Percentiles rank a stretch among this genome's conserved stretches.
These are phyloP conservation scores for Cucurbita maxima DNA, from an alignment of 306 rosid species.

Conservation along the genomic window DNA sequence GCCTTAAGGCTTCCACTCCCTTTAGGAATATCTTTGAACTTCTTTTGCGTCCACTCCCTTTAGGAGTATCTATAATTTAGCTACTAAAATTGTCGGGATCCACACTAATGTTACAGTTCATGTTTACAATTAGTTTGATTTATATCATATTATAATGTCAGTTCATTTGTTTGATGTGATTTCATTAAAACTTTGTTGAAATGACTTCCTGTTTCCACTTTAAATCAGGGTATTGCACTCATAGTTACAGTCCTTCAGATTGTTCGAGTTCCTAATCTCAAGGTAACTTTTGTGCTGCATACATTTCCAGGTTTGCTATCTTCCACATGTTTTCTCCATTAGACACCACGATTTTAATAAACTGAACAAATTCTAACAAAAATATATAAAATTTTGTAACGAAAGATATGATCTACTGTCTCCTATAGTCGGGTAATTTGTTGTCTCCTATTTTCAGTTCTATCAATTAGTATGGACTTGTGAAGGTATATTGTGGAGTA, in stretches of 20 bases:
- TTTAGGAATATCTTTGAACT: too few relatives aligned
- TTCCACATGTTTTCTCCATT: too few relatives aligned
- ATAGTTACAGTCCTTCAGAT: conserved; percentile 97
- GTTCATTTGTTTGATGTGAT: background rate
- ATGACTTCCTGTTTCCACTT: conserved; percentile 3
- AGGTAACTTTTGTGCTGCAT: conserved; percentile 32
- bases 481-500: background rate
- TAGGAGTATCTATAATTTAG: background rate
- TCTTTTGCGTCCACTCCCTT: too few relatives aligned
- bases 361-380: too few relatives aligned
- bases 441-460: background rate
- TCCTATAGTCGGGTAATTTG: too few relatives aligned
- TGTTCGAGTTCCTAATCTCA: conserved; percentile 92
- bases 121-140: background rate
- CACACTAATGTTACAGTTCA: background rate
- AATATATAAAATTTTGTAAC: background rate
- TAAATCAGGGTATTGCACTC: conserved; percentile 69
- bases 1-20: too few relatives aligned
- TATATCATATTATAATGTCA: background rate
- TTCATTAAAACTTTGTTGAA: background rate
- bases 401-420: too few relatives aligned
- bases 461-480: background rate
- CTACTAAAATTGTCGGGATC: background rate
- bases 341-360: too few relatives aligned
- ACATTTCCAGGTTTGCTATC: too few relatives aligned